Evolutionary conservation across 1,139 yeast genomes (phyloP).

Genomic region (Arxiozyma heterogenica): DNA sequence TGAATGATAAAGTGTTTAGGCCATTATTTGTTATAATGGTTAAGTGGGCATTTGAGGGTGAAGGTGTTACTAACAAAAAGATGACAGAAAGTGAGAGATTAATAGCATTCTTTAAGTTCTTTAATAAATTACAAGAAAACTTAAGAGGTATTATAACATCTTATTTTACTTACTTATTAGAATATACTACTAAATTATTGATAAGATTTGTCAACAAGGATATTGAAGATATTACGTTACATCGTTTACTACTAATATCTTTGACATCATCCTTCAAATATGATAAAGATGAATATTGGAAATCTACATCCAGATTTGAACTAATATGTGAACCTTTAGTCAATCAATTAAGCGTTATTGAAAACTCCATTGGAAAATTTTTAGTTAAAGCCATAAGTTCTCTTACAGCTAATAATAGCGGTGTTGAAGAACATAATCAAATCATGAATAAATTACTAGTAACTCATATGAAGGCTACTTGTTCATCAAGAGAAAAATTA

Average conservation of each 20-base stretch:
- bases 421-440: slow-evolving; percentile 79
- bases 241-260: slow-evolving; percentile 64
- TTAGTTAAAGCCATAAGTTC: slow-evolving; percentile 73
- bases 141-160: slow-evolving; percentile 81
- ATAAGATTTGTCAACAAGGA: slow-evolving; percentile 38
- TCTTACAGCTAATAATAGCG: slow-evolving; percentile 57
- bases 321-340: slow-evolving; percentile 53
- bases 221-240: slow-evolving; percentile 39
- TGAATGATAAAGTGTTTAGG: slow-evolving; percentile 87
- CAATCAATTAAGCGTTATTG: slow-evolving; percentile 56
- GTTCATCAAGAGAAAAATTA: slow-evolving; percentile 51
- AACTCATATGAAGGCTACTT: slow-evolving; percentile 46
- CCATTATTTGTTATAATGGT: slow-evolving; percentile 81
- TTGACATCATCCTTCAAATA: slow-evolving; percentile 71
- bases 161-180: slow-evolving; percentile 78
- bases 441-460: slow-evolving; percentile 47
- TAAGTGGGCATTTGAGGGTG: slow-evolving; percentile 91
- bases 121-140: slow-evolving; percentile 73
- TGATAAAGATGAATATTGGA: slow-evolving; percentile 94
- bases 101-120: slow-evolving; percentile 75
- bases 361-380: slow-evolving; percentile 62
- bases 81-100: slow-evolving; percentile 47
- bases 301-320: slow-evolving; percentile 75
- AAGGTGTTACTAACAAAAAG: slow-evolving; percentile 43
- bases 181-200: slow-evolving; percentile 53